phyloP scores from a whole-genome alignment of 1,284 basidiomycete genomes.

The Neolentinus lepideus region DNA sequence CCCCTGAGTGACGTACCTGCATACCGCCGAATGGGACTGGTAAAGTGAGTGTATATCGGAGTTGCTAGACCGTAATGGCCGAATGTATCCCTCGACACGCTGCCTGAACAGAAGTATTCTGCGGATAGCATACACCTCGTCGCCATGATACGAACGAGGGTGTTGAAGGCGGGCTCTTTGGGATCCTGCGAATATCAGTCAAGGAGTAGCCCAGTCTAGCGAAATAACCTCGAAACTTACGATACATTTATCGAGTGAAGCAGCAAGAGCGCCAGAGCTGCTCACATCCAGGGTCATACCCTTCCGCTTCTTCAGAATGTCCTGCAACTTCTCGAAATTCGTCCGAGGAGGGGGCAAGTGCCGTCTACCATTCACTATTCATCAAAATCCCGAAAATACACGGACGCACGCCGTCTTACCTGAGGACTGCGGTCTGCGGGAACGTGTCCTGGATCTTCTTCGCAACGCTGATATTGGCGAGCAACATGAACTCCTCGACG shows the following conservation, averaged over 20 bases:
- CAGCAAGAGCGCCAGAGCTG: conserved; percentile 86
- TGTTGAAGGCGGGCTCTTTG: conserved; percentile 87
- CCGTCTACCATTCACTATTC: too few species aligned
- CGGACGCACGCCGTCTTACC: too few species aligned
- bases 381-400: too few species aligned
- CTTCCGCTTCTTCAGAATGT: conserved; percentile 85
- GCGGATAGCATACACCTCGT: conserved; percentile 98
- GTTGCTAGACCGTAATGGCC: conserved; percentile 96
- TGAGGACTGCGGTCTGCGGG: conserved; percentile 91
- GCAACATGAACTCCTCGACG: conserved; percentile 98
- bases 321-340: conserved; percentile 95
- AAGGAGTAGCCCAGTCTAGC: not conserved
- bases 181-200: conserved; percentile 57
- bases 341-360: conserved; percentile 89
- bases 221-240: conserved; percentile 36
- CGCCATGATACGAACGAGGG: conserved; percentile 97
- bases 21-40: conserved; percentile 89
- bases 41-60: conserved; percentile 98
- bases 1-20: conserved; percentile 60
- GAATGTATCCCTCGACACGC: conserved; percentile 88
- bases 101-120: conserved; percentile 97
- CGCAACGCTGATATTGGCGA: conserved; percentile 96
- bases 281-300: conserved; percentile 88
- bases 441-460: conserved; percentile 90
- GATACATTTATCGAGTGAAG: conserved; percentile 83